phyloP scores from a whole-genome alignment of 202 grass and related monocot species.

The Zoysia matrella region DNA sequence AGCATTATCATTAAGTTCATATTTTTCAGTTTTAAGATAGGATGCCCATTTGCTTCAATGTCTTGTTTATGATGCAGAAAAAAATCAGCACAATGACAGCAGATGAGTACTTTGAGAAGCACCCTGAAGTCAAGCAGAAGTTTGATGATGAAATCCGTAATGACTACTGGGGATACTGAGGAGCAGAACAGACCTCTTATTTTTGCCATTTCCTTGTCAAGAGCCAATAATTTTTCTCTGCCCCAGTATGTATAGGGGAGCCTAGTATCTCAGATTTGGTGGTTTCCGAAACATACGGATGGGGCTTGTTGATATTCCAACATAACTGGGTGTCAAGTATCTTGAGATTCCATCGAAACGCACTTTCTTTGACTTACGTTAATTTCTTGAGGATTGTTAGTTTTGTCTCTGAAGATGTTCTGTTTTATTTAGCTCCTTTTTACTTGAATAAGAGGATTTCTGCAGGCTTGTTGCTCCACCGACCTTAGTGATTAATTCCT shows the following conservation, averaged over 20 bases:
- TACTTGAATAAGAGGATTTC: conserved; percentile 32
- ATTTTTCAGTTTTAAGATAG: background rate
- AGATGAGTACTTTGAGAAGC: conserved; percentile 18
- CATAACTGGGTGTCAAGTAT: background rate
- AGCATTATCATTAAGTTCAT: background rate
- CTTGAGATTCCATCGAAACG: conserved; percentile 25
- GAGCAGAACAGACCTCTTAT: conserved; percentile 4
- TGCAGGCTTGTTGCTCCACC: background rate
- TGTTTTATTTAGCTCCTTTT: conserved; percentile 17
- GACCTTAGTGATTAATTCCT: background rate
- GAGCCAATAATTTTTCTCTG: conserved; percentile 42
- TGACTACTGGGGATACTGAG: conserved; percentile 56
- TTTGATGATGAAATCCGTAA: too few relatives aligned
- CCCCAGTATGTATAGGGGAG: conserved; percentile 37
- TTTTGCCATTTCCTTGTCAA: conserved; percentile 30
- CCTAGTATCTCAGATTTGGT: background rate
- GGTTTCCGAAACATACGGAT: conserved; percentile 29
- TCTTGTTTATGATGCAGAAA: conserved; percentile 63
- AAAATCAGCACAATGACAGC: conserved; percentile 88
- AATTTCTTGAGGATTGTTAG: conserved; percentile 3
- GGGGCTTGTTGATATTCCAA: conserved; percentile 30
- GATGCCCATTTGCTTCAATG: background rate
- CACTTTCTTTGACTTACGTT: conserved; percentile 20
- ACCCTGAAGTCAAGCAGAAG: too few relatives aligned
- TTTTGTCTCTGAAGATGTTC: background rate